Evolutionary conservation across 768 basidiomycete species (phyloP).

Genomic region (Serendipita sp.): DNA sequence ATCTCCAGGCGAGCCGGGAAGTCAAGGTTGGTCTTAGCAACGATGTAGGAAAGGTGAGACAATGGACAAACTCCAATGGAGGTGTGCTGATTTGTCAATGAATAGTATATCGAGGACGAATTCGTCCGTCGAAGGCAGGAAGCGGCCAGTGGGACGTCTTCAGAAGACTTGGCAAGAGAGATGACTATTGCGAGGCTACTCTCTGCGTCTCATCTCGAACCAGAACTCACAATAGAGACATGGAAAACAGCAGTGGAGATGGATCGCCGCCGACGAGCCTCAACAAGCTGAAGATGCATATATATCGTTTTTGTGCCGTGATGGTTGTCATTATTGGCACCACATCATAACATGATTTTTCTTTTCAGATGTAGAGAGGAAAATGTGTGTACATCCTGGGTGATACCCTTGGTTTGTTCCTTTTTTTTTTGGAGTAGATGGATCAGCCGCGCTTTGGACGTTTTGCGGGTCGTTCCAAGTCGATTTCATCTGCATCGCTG

Average conservation of each 20-base stretch:
- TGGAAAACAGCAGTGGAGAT: background rate
- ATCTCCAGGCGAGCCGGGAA: constrained; percentile 45
- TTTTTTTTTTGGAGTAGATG: background rate
- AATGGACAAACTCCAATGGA: background rate
- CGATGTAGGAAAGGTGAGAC: constrained; percentile 40
- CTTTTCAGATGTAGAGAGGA: constrained; percentile 1
- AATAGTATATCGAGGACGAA: constrained; percentile 59
- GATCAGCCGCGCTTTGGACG: constrained; percentile 9
- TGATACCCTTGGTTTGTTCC: too few species aligned
- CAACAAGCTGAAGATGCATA: background rate
- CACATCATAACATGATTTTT: too few species aligned
- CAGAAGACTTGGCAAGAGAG: constrained; percentile 49
- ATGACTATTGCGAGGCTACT: constrained; percentile 50
- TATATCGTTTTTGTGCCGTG: too few species aligned
- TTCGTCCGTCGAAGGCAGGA: constrained; percentile 38
- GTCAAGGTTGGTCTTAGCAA: constrained; percentile 41
- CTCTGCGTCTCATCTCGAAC: background rate
- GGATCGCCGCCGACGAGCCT: background rate
- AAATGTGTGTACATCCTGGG: background rate
- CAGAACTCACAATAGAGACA: background rate
- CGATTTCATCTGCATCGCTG: constrained; percentile 56
- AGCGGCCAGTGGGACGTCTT: constrained; percentile 23
- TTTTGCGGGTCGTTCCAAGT: constrained; percentile 65
- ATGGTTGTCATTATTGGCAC: too few species aligned
- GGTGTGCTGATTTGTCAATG: background rate